Conservation (phyloP, 371 early-diverging fungal genomes). For the Mortierella sp. region DNA sequence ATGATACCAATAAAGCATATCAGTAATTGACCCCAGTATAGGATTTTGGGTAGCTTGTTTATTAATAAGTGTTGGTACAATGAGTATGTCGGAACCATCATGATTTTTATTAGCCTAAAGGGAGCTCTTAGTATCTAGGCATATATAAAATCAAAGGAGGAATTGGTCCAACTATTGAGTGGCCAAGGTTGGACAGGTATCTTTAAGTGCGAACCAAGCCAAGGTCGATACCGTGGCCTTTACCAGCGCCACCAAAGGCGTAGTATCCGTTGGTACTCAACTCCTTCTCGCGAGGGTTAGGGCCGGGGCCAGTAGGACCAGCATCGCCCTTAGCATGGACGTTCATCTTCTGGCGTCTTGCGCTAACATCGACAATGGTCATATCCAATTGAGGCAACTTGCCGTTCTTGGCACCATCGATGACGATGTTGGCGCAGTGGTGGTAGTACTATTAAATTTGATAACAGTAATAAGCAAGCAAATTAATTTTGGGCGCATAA, state of each 20-base stretch:
- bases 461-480: too few relatives aligned
- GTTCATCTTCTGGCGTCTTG: constrained; percentile 10
- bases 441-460: not conserved
- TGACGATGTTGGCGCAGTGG: constrained; percentile 24
- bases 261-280: constrained; percentile 14
- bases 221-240: constrained; percentile 12
- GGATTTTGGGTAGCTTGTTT: too few relatives aligned
- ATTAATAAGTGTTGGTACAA: too few relatives aligned
- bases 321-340: constrained; percentile 5
- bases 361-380: constrained; percentile 11
- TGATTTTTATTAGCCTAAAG: too few relatives aligned
- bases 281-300: constrained; percentile 1
- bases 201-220: not conserved
- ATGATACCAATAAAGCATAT: too few relatives aligned
- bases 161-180: not conserved
- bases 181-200: not conserved
- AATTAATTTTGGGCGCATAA: too few relatives aligned
- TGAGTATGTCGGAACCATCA: too few relatives aligned
- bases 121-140: not conserved
- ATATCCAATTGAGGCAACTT: constrained; percentile 15
- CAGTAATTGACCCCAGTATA: too few relatives aligned
- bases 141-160: not conserved
- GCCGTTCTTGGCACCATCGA: constrained; percentile 4
- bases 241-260: constrained; percentile 20
- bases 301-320: constrained; percentile 8